Evolutionary conservation across 108 stramenopile genomes (phyloP), one percentile per base, ranked within the genome.

Genomic region (Nannochloropsis granulata): DNA sequence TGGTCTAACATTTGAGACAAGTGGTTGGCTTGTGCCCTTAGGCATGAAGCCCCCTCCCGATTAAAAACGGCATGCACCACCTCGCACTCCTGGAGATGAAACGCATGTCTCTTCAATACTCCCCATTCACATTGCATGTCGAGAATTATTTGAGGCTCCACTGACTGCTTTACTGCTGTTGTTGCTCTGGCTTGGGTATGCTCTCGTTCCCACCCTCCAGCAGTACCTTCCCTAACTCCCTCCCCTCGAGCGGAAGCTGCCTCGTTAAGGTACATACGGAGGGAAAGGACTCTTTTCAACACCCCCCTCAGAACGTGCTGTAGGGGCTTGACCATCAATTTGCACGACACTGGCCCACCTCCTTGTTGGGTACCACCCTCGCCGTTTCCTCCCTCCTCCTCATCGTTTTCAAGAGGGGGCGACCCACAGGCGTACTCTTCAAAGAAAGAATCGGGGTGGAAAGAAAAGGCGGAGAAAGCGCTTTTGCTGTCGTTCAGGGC

Each of bases 71-170:
- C 85, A 56, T 85, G 85, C 85, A 85, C 81, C 81, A 85, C 81
- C 78, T 85, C 85, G 85, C 85, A 85, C 45, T 85, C 85, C 82
- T 85, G 85, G 46, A 85, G 81, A n/a, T 81, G 81, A 71, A 85
- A 85, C 71, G 81, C 24, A 81, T 85, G 85, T 43, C 81, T 42
- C 85, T 85, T 85, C 56, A 81, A 9, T 82, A 83, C 86, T 78
- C 86, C 86, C 44, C 79, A 79, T n/a, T 86, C 86, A 45, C 86
- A 86, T 45, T 86, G 46, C 84, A 88, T 84, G 81, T 88, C 84
- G 24, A 88, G 85, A 12, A 88, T 80, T 25, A 88, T 81, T 71
- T 84, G 84, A 25, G 88, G 84, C 42, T 88, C 88, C 21, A 88
- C 84, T 12, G 84, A 78, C 19, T 46, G 26, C 7, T 88, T 84